A percentile compares a stretch with the other conserved stretches of the same genome.
phyloP scores from a whole-genome alignment of 345 rosid species.

The Gynandropsis gynandra region DNA sequence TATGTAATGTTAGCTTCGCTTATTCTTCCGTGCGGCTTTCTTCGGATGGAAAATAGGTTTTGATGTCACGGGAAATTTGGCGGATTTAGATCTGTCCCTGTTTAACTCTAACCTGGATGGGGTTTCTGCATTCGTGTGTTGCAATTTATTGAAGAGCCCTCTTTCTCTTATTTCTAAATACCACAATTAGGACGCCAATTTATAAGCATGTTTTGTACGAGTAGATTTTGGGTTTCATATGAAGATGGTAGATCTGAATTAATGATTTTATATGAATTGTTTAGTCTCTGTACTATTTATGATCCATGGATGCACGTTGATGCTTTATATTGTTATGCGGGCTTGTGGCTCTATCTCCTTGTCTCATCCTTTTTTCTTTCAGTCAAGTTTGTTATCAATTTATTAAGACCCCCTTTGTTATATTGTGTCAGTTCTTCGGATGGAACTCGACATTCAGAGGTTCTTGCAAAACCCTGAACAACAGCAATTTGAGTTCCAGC shows the following conservation, averaged over 20 bases:
- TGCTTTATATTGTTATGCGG: too few species aligned
- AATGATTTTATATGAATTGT: too few species aligned
- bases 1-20: neutral
- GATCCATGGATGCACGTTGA: too few species aligned
- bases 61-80: slow-evolving; percentile 5
- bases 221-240: too few species aligned
- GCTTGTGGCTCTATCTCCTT: neutral
- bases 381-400: slow-evolving; percentile 8
- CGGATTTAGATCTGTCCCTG: slow-evolving; percentile 5
- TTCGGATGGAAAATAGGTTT: neutral
- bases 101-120: neutral
- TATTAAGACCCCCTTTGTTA: slow-evolving; percentile 1
- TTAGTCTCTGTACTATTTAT: too few species aligned
- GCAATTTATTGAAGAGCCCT: too few species aligned
- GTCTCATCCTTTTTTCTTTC: neutral
- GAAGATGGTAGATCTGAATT: too few species aligned
- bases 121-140: neutral
- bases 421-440: slow-evolving; percentile 58
- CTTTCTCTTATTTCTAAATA: too few species aligned
- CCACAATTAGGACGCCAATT: too few species aligned
- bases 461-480: slow-evolving; percentile 62
- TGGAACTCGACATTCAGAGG: slow-evolving; percentile 86
- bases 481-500: slow-evolving; percentile 82
- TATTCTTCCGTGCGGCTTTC: neutral
- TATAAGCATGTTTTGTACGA: too few species aligned